Evolutionary conservation across 208 protist genomes (phyloP).

Genomic region (Trypanosoma platydactyli): DNA sequence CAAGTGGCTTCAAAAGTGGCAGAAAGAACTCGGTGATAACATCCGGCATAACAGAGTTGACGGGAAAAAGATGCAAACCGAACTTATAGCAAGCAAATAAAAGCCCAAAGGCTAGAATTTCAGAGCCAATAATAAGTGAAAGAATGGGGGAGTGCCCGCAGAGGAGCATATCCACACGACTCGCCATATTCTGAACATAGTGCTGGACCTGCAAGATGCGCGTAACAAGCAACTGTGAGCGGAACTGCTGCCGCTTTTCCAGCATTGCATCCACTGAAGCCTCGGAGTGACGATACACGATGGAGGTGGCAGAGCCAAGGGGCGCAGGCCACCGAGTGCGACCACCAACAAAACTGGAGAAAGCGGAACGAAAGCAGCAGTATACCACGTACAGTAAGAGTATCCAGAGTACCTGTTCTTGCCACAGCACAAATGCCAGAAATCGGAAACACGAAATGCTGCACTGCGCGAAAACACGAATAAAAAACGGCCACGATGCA

Average conservation of each 20-base stretch:
- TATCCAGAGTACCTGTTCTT: constrained; percentile 12
- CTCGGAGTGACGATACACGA: constrained; percentile 51
- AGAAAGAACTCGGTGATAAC: neutral
- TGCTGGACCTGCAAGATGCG: constrained; percentile 50
- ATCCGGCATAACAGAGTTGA: constrained; percentile 25
- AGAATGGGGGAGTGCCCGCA: constrained; percentile 53
- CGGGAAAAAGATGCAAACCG: constrained; percentile 23
- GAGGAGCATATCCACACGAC: constrained; percentile 42
- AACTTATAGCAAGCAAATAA: constrained; percentile 12
- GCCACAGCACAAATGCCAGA: constrained; percentile 6
- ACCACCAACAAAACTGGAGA: constrained; percentile 17
- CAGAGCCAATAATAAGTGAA: constrained; percentile 35
- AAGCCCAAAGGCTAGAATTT: constrained; percentile 20
- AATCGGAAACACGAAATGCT: constrained; percentile 8
- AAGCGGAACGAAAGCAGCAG: constrained; percentile 1
- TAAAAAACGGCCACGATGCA: constrained; percentile 1
- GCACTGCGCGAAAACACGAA: neutral
- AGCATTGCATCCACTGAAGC: constrained; percentile 37
- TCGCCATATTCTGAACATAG: constrained; percentile 35
- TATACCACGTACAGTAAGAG: constrained; percentile 12
- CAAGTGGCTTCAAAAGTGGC: neutral
- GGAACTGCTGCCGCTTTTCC: constrained; percentile 45
- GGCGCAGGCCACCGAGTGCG: constrained; percentile 9
- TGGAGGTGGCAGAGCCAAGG: constrained; percentile 19
- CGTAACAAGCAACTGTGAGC: constrained; percentile 40